Conservation (phyloP, 306 rosid genomes). For the Vigna mungo region DNA sequence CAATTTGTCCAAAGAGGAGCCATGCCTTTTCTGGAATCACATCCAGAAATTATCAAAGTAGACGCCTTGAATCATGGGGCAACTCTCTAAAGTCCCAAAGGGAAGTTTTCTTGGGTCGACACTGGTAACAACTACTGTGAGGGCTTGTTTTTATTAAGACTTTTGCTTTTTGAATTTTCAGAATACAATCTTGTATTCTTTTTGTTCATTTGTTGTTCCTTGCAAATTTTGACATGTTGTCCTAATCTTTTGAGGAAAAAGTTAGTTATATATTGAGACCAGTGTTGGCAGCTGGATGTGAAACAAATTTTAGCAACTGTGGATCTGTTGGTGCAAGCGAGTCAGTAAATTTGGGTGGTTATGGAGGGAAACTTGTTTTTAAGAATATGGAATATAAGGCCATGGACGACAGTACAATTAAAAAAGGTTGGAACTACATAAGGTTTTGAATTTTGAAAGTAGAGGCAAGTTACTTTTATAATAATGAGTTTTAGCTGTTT, state of each 20-base stretch:
- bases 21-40: too few species aligned
- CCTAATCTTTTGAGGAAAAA: slow-evolving; percentile 66
- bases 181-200: slow-evolving; percentile 2
- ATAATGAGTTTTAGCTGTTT: too few species aligned
- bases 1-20: too few species aligned
- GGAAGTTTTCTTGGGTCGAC: too few species aligned
- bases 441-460: slow-evolving; percentile 36
- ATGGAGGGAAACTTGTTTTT: slow-evolving; percentile 92
- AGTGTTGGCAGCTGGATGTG: slow-evolving; percentile 83
- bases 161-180: background rate
- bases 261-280: slow-evolving; percentile 82
- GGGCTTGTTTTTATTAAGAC: background rate
- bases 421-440: slow-evolving; percentile 69
- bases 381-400: slow-evolving; percentile 99
- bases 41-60: too few species aligned
- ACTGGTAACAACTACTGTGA: background rate
- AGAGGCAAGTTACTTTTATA: slow-evolving; percentile 33
- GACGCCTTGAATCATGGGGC: too few species aligned
- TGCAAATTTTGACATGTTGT: slow-evolving; percentile 41
- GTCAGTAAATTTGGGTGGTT: slow-evolving; percentile 92
- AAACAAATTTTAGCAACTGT: slow-evolving; percentile 65
- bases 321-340: slow-evolving; percentile 84
- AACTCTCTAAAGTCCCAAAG: too few species aligned
- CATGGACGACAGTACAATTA: slow-evolving; percentile 83
- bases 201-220: background rate